phyloP scores from a whole-genome alignment of 2,329 filamentous ascomycete species.

The Lecanicillium sp. region DNA sequence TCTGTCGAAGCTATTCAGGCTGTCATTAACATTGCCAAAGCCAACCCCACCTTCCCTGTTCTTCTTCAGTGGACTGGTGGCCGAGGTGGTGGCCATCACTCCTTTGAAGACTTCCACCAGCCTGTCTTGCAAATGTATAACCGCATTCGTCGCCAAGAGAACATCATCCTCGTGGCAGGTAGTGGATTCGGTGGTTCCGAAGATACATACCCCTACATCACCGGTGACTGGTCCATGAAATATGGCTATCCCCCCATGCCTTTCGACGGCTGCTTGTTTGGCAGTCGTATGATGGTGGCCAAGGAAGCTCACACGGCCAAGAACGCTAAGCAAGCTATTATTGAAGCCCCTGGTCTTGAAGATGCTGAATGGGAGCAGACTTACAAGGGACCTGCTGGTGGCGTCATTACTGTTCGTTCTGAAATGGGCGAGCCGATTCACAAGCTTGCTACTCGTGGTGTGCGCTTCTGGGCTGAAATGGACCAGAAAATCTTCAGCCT shows the following conservation, averaged over 20 bases:
- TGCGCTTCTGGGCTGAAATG: conserved; percentile 97
- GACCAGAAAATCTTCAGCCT: conserved; percentile 96
- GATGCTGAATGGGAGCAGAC: conserved; percentile 86
- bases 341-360: conserved; percentile 73
- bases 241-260: conserved; percentile 90
- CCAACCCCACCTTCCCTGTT: conserved; percentile 89
- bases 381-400: conserved; percentile 84
- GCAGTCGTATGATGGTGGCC: conserved; percentile 89
- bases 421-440: conserved; percentile 99
- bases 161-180: conserved; percentile 82
- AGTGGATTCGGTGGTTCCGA: conserved; percentile 87
- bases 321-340: conserved; percentile 83
- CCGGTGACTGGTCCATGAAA: conserved; percentile 77
- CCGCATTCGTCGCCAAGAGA: conserved; percentile 74
- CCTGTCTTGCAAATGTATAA: conserved; percentile 87
- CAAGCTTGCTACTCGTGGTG: conserved; percentile 94
- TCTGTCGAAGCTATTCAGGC: conserved; percentile 81
- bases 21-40: conserved; percentile 87
- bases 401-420: conserved; percentile 91
- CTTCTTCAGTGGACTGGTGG: conserved; percentile 93
- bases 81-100: conserved; percentile 89
- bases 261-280: conserved; percentile 85
- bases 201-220: conserved; percentile 88
- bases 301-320: conserved; percentile 86
- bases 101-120: conserved; percentile 90